A percentile compares a stretch with the other conserved stretches of the same genome.
Evolutionary conservation across 768 basidiomycete genomes (phyloP).

Genomic region (Piloderma croceum): DNA sequence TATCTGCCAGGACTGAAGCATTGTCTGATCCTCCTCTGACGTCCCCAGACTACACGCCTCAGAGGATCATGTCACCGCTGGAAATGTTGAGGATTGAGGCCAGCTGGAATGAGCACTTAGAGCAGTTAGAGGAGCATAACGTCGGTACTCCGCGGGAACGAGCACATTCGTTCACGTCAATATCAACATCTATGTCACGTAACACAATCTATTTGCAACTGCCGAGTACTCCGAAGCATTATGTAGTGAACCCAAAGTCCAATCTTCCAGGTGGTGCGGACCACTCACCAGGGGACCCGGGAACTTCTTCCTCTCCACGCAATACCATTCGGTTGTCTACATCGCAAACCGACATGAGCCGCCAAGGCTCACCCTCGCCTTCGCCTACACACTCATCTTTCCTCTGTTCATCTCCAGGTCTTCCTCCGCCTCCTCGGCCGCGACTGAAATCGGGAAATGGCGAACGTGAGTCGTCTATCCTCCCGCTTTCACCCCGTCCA

Average conservation of each 20-base stretch:
- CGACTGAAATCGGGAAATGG: neutral
- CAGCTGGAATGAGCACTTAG: no score
- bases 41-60: slow-evolving; percentile 47
- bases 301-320: slow-evolving; percentile 15
- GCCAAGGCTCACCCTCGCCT: slow-evolving; percentile 18
- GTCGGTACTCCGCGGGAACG: no score
- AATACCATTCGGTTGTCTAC: slow-evolving; percentile 30
- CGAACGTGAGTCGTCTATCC: slow-evolving; percentile 26
- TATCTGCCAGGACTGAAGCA: no score
- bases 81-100: slow-evolving; percentile 60
- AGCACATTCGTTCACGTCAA: no score
- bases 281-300: slow-evolving; percentile 13
- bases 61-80: slow-evolving; percentile 63
- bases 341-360: slow-evolving; percentile 25
- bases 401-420: slow-evolving; percentile 29
- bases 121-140: no score
- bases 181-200: no score
- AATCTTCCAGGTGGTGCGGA: no score
- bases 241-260: no score
- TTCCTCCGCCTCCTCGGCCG: slow-evolving; percentile 53
- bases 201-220: no score
- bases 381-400: slow-evolving; percentile 11
- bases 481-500: slow-evolving; percentile 35
- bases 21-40: no score
- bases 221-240: no score